Conservation (phyloP, 257 asterid genomes). For the Solanum infundibuliforme region DNA sequence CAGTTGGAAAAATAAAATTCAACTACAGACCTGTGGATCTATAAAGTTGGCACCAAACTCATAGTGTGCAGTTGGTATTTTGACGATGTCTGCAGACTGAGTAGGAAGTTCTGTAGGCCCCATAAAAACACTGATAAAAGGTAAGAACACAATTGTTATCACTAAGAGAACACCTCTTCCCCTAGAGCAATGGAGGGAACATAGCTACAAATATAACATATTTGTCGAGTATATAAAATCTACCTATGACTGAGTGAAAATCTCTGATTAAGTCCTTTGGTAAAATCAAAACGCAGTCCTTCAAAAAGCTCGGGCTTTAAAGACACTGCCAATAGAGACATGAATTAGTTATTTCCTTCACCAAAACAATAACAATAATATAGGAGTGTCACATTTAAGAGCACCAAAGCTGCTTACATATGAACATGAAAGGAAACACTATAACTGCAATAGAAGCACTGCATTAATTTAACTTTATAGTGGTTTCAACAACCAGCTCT, state of each 20-base stretch:
- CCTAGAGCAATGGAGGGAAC: background rate
- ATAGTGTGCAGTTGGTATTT: constrained; percentile 80
- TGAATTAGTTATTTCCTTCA: background rate
- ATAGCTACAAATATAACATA: background rate
- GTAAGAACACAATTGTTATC: background rate
- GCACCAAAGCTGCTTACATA: background rate
- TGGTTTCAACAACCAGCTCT: background rate
- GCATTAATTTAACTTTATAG: background rate
- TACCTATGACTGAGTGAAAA: constrained; percentile 97
- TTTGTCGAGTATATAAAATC: background rate
- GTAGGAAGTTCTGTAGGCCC: constrained; percentile 94
- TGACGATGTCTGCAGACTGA: constrained; percentile 78
- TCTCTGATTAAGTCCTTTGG: constrained; percentile 80
- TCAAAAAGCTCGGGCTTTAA: constrained; percentile 97
- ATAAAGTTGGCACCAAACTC: constrained; percentile 94
- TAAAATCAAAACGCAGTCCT: constrained; percentile 95
- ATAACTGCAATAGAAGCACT: background rate
- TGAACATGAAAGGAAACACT: background rate
- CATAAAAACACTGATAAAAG: constrained; percentile 67
- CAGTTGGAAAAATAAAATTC: background rate
- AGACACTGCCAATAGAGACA: constrained; percentile 63
- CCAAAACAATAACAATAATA: background rate
- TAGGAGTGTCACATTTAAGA: background rate
- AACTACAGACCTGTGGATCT: constrained; percentile 61
- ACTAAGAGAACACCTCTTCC: background rate